Conservation (phyloP, 768 basidiomycete genomes). For the Boletellus sp. region DNA sequence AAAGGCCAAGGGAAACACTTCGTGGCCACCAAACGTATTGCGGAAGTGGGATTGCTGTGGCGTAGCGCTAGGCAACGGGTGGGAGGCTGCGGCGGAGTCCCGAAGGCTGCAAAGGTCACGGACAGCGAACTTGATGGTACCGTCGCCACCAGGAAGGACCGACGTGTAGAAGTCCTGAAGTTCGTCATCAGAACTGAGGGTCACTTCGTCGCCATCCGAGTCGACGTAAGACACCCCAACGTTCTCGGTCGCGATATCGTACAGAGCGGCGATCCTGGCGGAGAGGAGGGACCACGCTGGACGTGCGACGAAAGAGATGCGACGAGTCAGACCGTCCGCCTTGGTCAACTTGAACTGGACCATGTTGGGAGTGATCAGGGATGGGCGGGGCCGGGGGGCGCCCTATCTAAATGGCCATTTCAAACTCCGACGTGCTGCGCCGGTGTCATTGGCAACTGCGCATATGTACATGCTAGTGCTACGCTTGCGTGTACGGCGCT, state of each 20-base stretch:
- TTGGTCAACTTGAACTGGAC: conserved; percentile 66
- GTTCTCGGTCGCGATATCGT: conserved; percentile 50
- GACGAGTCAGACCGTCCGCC: conserved; percentile 55
- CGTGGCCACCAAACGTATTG: conserved; percentile 56
- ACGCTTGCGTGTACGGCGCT: no score
- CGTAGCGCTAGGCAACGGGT: conserved; percentile 32
- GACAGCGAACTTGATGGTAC: conserved; percentile 57
- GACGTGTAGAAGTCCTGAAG: conserved; percentile 66
- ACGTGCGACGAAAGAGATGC: conserved; percentile 44
- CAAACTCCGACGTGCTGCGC: conserved; percentile 45
- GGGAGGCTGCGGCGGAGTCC: conserved; percentile 30
- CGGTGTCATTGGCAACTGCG: conserved; percentile 4
- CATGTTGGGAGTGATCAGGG: conserved; percentile 39
- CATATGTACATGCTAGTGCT: no score
- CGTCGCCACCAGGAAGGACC: conserved; percentile 15
- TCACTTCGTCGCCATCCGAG: conserved; percentile 70
- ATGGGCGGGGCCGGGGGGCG: not conserved
- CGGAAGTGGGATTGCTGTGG: conserved; percentile 41
- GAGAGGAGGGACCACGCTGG: conserved; percentile 62
- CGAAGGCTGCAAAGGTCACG: conserved; percentile 48
- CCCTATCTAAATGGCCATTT: conserved; percentile 28
- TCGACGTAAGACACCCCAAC: conserved; percentile 73
- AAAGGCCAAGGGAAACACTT: conserved; percentile 43
- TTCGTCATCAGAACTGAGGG: conserved; percentile 72
- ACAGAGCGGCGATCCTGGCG: conserved; percentile 50